Percentiles rank a stretch among this genome's conserved stretches.
These are phyloP conservation scores for Cubamyces sp. DNA, from an alignment of 768 basidiomycete genomes.

Conservation along the genomic window DNA sequence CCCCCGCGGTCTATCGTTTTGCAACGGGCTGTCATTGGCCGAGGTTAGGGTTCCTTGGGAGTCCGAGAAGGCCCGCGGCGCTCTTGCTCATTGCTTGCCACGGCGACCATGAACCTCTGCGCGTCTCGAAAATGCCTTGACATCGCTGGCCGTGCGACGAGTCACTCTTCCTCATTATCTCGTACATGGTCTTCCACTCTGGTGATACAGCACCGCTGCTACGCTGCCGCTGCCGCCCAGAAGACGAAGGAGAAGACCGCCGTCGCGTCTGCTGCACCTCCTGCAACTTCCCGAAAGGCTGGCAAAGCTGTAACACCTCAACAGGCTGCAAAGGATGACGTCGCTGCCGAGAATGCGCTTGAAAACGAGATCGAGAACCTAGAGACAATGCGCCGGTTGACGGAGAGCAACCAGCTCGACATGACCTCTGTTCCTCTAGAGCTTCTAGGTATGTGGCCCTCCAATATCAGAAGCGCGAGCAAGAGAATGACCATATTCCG, in stretches of 20 bases:
- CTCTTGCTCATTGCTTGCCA: constrained; percentile 12
- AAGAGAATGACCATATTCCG: too few species aligned
- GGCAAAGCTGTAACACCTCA: constrained; percentile 1
- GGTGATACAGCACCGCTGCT: constrained; percentile 20
- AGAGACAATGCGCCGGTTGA: constrained; percentile 18
- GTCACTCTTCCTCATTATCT: constrained; percentile 2
- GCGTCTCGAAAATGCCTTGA: constrained; percentile 23
- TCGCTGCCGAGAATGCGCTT: background rate
- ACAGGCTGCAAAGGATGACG: constrained; percentile 1
- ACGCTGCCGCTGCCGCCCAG: constrained; percentile 15
- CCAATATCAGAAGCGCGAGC: too few species aligned
- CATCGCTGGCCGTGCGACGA: constrained; percentile 9
- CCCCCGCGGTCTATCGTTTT: too few species aligned
- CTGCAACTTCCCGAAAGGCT: constrained; percentile 7
- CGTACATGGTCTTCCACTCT: constrained; percentile 19
- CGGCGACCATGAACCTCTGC: constrained; percentile 21
- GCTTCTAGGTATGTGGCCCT: constrained; percentile 7
- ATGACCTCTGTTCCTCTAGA: constrained; percentile 13
- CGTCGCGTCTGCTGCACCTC: constrained; percentile 10
- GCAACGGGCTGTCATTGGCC: too few species aligned
- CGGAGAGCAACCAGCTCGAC: constrained; percentile 18
- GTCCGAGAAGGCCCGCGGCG: constrained; percentile 7
- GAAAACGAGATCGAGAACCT: constrained; percentile 22
- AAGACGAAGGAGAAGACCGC: constrained; percentile 14
- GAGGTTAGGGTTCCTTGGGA: constrained; percentile 1